These are phyloP conservation scores for Penicillium pulvis DNA, from an alignment of 495 filamentous ascomycete species.

Conservation along the genomic window DNA sequence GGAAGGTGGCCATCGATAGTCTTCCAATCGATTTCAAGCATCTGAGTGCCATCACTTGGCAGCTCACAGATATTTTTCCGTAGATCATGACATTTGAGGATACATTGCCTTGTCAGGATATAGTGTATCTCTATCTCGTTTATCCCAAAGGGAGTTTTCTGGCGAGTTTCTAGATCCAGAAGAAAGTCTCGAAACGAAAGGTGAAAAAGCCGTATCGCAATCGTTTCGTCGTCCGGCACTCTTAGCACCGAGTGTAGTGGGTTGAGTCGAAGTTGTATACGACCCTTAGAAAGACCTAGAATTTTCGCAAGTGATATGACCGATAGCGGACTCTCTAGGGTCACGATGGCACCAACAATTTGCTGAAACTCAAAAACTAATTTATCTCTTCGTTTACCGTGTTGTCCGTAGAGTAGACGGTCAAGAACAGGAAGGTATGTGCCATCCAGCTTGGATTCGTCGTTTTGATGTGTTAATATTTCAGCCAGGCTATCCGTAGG, in stretches of 20 bases:
- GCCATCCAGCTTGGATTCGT: background rate
- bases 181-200: conserved; percentile 13
- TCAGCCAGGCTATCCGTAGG: background rate
- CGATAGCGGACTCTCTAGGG: background rate
- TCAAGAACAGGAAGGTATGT: conserved; percentile 3
- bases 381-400: background rate
- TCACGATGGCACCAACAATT: background rate
- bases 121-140: conserved; percentile 4
- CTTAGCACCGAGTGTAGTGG: conserved; percentile 3
- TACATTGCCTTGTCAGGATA: conserved; percentile 18
- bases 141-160: conserved; percentile 20
- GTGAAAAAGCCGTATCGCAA: conserved; percentile 10
- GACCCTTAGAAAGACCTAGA: background rate
- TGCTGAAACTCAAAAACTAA: background rate
- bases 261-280: background rate
- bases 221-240: background rate
- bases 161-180: background rate
- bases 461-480: background rate
- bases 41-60: conserved; percentile 21
- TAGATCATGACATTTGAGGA: conserved; percentile 26
- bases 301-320: conserved; percentile 7
- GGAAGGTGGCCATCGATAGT: conserved; percentile 25
- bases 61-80: conserved; percentile 39
- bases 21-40: conserved; percentile 21
- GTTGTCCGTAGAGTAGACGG: background rate